Base-by-base conservation (phyloP, 768 basidiomycete genomes). In the Naganishia vaughanmartiniae region DNA sequence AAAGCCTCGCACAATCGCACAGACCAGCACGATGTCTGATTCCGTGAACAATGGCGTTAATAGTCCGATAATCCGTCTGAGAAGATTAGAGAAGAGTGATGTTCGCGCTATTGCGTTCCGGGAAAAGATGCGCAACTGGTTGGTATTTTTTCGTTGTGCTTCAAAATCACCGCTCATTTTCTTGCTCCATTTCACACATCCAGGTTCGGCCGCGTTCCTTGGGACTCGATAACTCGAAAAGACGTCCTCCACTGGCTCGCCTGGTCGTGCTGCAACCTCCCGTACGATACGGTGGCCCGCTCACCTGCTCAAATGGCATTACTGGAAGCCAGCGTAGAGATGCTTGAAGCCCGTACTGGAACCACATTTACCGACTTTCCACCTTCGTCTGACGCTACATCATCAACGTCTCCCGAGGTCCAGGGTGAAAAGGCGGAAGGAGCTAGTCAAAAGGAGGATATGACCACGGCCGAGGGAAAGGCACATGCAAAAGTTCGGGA, bases 201-300 rank as follows among this genome's bases (percentile, higher is more conserved):
- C 55, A 90, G 91, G 91, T 94, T 94, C 79, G 82, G 85, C 68
- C 87, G 87, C 74, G 87, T 84, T 19, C 87, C 88, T 0, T 95
- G 90, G 89, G 88, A 88, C 0, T 83, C 85, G 15, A 85, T 95
- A 69, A 87, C 84, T 54, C 84, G 83, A 21, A 82, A 85, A 46
- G 87, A 92, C 77, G 82, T 91, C 68, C 84, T 84, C 51, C 83
- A 86, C 70, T 94, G 91, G 90, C 82, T 95, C 34, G 88, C 90
- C 69, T 94, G 92, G 92, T 85, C 87, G 28, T 88, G 90, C 76
- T 93, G 88, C 80, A 89, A 89, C 76, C 83, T 85, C 5, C 84
- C 87, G 46, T 83, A 90, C 36, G 88, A 88, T 19, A 76, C 85
- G 7, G 77, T 82, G 5, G 84, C 87, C 14, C 66, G 79, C 33